Evolutionary conservation across 257 asterid species (phyloP).

Genomic region (Petunia axillaris): DNA sequence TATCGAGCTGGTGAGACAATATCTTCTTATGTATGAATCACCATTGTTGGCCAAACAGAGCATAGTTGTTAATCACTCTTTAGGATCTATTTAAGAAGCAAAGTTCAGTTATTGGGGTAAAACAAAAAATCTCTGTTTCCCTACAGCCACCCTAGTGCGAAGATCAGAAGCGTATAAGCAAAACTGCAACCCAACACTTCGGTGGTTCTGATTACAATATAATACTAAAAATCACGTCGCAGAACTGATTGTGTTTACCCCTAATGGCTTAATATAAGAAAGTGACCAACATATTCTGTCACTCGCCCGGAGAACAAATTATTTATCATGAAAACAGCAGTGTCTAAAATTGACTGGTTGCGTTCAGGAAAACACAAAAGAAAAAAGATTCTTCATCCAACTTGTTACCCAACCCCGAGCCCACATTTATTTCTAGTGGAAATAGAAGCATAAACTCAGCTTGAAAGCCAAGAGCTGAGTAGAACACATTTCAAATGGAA

Average conservation of each 20-base stretch:
- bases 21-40: background rate
- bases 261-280: background rate
- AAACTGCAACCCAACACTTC: background rate
- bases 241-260: background rate
- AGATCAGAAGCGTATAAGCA: background rate
- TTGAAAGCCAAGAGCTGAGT: background rate
- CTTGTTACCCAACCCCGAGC: background rate
- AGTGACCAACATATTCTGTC: background rate
- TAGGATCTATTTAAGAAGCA: background rate
- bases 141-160: background rate
- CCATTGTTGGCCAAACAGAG: slow-evolving; percentile 6
- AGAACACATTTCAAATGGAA: background rate
- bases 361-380: too few species aligned
- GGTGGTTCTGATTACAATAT: background rate
- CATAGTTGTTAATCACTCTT: background rate
- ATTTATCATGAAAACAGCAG: background rate
- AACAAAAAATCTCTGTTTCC: background rate
- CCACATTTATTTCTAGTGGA: background rate
- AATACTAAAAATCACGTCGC: background rate
- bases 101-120: background rate
- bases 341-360: background rate
- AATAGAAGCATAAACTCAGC: background rate
- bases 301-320: background rate
- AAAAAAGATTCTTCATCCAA: background rate
- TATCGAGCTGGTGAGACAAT: background rate